These are phyloP conservation scores for Elsinoe australis DNA, from an alignment of 2,329 filamentous ascomycete genomes.

Conservation along the genomic window DNA sequence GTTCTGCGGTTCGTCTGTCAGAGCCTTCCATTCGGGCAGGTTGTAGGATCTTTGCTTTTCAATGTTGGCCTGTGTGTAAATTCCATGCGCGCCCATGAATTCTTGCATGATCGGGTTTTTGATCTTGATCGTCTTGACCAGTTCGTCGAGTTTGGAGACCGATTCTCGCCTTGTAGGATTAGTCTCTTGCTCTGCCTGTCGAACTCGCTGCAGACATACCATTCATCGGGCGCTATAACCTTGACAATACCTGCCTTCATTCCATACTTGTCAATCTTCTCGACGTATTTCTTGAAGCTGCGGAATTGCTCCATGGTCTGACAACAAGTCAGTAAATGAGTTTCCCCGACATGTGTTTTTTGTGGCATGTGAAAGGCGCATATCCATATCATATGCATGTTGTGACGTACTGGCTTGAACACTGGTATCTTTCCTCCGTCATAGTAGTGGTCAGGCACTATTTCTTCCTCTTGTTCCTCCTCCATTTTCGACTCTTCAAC, in stretches of 20 bases:
- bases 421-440: constrained; percentile 76
- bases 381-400: background rate
- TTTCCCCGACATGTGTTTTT: constrained; percentile 7
- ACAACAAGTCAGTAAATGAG: constrained; percentile 19
- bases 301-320: constrained; percentile 86
- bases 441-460: constrained; percentile 81
- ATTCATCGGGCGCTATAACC: constrained; percentile 86
- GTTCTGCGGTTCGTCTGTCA: constrained; percentile 91
- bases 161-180: constrained; percentile 52
- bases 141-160: constrained; percentile 70
- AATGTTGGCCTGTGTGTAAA: constrained; percentile 94
- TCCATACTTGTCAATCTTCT: constrained; percentile 83
- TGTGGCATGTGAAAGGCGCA: constrained; percentile 11
- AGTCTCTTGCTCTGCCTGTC: background rate
- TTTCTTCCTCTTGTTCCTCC: constrained; percentile 63
- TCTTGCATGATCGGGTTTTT: constrained; percentile 98
- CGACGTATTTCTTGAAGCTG: constrained; percentile 87
- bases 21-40: constrained; percentile 85
- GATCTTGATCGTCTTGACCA: constrained; percentile 84
- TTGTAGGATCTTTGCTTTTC: constrained; percentile 95
- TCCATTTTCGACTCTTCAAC: constrained; percentile 39
- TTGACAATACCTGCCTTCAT: constrained; percentile 98
- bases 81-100: constrained; percentile 90
- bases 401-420: constrained; percentile 69
- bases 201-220: constrained; percentile 49